Conservation (phyloP, 345 rosid genomes). For the Combretum micranthum region DNA sequence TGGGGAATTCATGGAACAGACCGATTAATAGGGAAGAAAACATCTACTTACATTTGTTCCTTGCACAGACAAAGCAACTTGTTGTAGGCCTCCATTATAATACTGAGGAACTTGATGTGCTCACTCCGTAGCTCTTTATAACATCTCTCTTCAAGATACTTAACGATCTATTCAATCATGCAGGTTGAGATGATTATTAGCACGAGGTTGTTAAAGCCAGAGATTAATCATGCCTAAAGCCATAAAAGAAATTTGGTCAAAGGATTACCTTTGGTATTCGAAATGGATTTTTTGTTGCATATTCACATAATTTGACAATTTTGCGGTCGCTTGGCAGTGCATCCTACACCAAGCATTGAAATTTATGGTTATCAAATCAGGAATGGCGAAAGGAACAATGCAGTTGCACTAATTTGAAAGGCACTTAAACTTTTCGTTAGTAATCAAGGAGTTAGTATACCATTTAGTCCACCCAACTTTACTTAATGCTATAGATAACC, state of each 20-base stretch:
- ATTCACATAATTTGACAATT: slow-evolving; percentile 80
- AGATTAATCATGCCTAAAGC: neutral
- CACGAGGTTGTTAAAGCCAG: neutral
- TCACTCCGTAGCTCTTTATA: slow-evolving; percentile 71
- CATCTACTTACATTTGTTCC: slow-evolving; percentile 57
- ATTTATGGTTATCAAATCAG: slow-evolving; percentile 1
- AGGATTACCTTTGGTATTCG: slow-evolving; percentile 77
- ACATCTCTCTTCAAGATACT: slow-evolving; percentile 89
- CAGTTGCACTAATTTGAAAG: neutral
- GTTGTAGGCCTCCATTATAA: slow-evolving; percentile 60
- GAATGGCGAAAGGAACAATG: neutral
- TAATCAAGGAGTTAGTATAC: neutral
- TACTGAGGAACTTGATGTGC: slow-evolving; percentile 59
- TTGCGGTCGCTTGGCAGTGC: slow-evolving; percentile 70
- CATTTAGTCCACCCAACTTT: no score
- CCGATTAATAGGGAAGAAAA: neutral
- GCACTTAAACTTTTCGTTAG: neutral
- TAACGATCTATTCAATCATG: slow-evolving; percentile 56
- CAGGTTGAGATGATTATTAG: slow-evolving; percentile 8
- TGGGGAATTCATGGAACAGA: no score
- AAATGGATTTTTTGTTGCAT: slow-evolving; percentile 81
- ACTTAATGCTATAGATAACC: no score
- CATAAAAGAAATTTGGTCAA: neutral
- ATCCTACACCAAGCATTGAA: slow-evolving; percentile 39
- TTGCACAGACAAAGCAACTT: slow-evolving; percentile 76